Evolutionary conservation across 345 rosid species (phyloP).

Genomic region (Eucalyptus shirleyi): DNA sequence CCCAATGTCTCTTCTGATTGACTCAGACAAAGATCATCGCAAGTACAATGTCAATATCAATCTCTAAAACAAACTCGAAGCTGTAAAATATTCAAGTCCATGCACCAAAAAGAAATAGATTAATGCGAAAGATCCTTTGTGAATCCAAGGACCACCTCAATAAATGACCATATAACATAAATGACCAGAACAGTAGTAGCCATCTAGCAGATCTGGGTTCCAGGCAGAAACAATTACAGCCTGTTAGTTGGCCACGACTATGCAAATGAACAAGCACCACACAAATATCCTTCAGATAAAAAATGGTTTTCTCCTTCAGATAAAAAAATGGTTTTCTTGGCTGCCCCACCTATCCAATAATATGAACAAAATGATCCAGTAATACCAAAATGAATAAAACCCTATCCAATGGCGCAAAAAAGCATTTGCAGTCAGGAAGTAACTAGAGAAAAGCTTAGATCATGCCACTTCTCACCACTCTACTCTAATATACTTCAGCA

Average conservation of each 20-base stretch:
- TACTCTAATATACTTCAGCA: neutral
- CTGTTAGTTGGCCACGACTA: neutral
- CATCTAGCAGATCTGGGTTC: neutral
- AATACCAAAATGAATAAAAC: neutral
- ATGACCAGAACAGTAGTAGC: neutral
- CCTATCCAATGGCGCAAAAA: neutral
- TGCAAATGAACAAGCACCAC: neutral
- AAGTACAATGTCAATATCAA: neutral
- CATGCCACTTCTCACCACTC: neutral
- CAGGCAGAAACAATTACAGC: neutral
- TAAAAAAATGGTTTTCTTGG: neutral
- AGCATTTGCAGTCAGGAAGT: neutral
- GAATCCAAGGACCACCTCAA: neutral
- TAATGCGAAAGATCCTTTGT: neutral
- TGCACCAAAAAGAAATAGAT: neutral
- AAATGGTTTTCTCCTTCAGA: neutral
- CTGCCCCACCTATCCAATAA: neutral
- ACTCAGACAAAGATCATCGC: neutral
- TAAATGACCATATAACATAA: neutral
- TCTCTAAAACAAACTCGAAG: neutral
- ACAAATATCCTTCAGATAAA: neutral
- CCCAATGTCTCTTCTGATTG: neutral
- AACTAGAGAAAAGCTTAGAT: neutral
- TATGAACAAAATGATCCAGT: neutral
- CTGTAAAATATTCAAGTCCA: neutral